Conservation (phyloP, 768 basidiomycete genomes). For the Tephrocybe sp. region DNA sequence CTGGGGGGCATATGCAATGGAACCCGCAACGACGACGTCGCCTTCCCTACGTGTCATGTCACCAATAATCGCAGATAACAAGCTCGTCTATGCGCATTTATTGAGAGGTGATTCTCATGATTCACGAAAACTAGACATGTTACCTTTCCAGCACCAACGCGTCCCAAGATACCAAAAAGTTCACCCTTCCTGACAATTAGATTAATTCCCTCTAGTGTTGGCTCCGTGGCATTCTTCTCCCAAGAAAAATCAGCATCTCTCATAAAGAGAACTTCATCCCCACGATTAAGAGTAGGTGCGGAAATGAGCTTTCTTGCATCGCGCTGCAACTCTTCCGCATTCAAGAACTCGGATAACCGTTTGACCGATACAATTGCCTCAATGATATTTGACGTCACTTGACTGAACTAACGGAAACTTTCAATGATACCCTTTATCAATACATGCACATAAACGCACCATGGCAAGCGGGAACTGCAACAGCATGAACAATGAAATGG, state of each 20-base stretch:
- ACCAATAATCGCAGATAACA: conserved; percentile 79
- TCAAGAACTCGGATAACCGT: conserved; percentile 74
- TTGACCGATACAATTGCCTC: conserved; percentile 83
- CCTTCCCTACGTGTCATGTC: conserved; percentile 83
- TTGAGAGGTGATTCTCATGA: too few relatives aligned
- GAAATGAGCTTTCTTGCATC: conserved; percentile 63
- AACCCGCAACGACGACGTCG: conserved; percentile 63
- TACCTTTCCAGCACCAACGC: conserved; percentile 90
- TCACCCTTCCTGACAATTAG: conserved; percentile 79
- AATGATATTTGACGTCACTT: conserved; percentile 77
- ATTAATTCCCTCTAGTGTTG: conserved; percentile 77
- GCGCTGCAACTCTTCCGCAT: conserved; percentile 73
- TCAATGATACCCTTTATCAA: neutral
- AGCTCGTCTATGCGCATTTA: conserved; percentile 50
- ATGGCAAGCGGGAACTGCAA: conserved; percentile 84
- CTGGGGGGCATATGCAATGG: conserved; percentile 81
- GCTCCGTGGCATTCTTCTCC: conserved; percentile 51
- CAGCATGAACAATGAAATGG: conserved; percentile 86
- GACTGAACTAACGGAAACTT: conserved; percentile 46
- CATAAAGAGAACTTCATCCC: conserved; percentile 72
- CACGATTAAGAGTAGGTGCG: conserved; percentile 40
- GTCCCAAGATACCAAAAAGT: conserved; percentile 79
- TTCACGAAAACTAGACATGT: neutral
- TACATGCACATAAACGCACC: conserved; percentile 39
- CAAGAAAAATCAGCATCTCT: conserved; percentile 80